Base-by-base conservation (phyloP, 768 basidiomycete species). In the Leccinum subtestaceum region DNA sequence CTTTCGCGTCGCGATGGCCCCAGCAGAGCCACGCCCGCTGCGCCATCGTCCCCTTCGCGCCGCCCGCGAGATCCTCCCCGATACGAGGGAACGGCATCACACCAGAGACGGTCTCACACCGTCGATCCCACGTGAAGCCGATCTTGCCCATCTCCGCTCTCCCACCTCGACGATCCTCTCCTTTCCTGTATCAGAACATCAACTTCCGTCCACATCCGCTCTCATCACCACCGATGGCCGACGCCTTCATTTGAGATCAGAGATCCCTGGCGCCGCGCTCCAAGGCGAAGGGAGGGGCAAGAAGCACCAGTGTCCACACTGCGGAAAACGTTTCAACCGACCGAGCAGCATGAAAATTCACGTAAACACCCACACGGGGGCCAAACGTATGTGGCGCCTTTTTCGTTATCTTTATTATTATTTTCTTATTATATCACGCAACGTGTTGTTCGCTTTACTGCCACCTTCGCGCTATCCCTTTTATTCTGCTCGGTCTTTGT, bases 341-440 rank as follows among this genome's bases (percentile, higher is more conserved):
- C 76, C 76, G 29, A 76, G 75, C 27, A 78, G 77, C 56, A 70
- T 77, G 63, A 76, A 74, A 62, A 76, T 77, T 62, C 75, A 77
- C 70, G 70, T 76, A 65, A 77, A 77, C 62, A 77, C 76, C 21
- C 75, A 76, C 64, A 76, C 75, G 57, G 76, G 75, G 52, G 75
- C 74, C 25, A 77, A 72, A 64, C 71, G 71, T 72, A 65, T 60
- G 73, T 73, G 56, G 60, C 64, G 36, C 45, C 49, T 57, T 60
- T 53, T 54, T 51, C 60, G n/a, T 52, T 17, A 52, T 34, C 19
- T 12, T 47, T 5, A 27, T 49, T 19, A 27, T 57, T 48, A 19
- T 51, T 40, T 43, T 43, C 51, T 36, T 56, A 47, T 59, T 38
- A 61, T 50, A 56, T 60, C 56, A 43, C 9, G 65, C 68, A 70